phyloP scores from a whole-genome alignment of 2,329 filamentous ascomycete species.

The Xylariales sp. region DNA sequence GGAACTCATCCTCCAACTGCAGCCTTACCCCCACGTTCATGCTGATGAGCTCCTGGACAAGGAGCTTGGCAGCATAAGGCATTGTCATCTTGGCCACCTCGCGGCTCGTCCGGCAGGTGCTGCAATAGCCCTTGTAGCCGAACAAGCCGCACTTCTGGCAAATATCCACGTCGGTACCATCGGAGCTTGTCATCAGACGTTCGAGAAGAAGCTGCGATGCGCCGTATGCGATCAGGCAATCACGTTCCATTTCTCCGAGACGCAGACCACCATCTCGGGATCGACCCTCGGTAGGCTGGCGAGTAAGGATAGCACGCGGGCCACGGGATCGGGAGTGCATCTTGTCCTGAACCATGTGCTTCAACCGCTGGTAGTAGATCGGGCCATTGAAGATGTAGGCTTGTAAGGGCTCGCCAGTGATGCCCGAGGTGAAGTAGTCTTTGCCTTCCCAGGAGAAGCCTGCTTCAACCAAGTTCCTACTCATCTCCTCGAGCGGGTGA shows the following conservation, averaged over 20 bases:
- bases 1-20: conserved; percentile 92
- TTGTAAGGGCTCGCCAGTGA: conserved; percentile 89
- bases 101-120: conserved; percentile 81
- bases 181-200: conserved; percentile 89
- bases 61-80: conserved; percentile 92
- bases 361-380: conserved; percentile 98
- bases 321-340: conserved; percentile 95
- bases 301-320: conserved; percentile 84
- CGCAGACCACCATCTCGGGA: conserved; percentile 88
- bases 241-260: conserved; percentile 97
- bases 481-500: conserved; percentile 84
- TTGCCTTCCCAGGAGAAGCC: conserved; percentile 98
- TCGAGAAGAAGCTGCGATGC: conserved; percentile 89
- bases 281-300: conserved; percentile 93
- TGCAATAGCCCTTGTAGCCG: conserved; percentile 92
- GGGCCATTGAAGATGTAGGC: conserved; percentile 98
- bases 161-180: conserved; percentile 87
- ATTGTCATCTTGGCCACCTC: conserved; percentile 91
- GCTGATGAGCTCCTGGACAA: conserved; percentile 92
- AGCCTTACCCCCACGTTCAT: conserved; percentile 98
- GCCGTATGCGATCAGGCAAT: conserved; percentile 96
- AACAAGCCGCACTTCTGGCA: conserved; percentile 94
- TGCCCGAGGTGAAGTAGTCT: conserved; percentile 91
- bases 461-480: conserved; percentile 73
- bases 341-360: conserved; percentile 99